Evolutionary conservation across 805 yeast species (phyloP).

Genomic region (Torulaspora franciscae): DNA sequence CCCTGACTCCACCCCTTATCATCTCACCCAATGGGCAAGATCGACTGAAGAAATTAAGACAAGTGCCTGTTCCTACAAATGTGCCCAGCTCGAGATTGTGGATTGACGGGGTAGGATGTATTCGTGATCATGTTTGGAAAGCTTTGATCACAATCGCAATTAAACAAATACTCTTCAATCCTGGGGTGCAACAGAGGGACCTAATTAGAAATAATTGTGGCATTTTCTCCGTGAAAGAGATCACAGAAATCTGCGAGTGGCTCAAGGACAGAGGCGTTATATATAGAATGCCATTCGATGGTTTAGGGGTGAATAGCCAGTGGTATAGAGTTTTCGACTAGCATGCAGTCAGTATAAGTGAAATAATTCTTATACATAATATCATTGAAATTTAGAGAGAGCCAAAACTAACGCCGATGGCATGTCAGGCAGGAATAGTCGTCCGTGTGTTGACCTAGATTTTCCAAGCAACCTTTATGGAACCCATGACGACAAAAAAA

Average conservation of each 20-base stretch:
- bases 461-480: constrained; percentile 27
- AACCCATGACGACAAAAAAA: constrained; percentile 34
- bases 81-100: constrained; percentile 63
- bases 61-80: constrained; percentile 50
- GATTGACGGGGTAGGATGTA: constrained; percentile 61
- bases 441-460: constrained; percentile 25
- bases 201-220: constrained; percentile 25
- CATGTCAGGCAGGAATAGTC: constrained; percentile 26
- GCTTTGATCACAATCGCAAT: constrained; percentile 47
- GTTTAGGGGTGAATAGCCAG: constrained; percentile 19
- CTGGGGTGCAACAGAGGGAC: constrained; percentile 43
- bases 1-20: constrained; percentile 61
- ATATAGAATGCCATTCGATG: constrained; percentile 16
- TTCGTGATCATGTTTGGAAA: constrained; percentile 59
- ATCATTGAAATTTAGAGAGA: neutral
- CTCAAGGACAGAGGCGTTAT: constrained; percentile 36
- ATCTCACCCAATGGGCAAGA: constrained; percentile 33
- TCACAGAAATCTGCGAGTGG: constrained; percentile 42
- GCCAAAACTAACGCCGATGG: neutral
- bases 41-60: constrained; percentile 7
- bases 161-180: constrained; percentile 45
- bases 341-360: no score
- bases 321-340: constrained; percentile 26
- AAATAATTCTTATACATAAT: neutral
- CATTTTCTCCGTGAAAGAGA: constrained; percentile 38